Conservation (phyloP, 1,139 yeast genomes). For the Candida buenavistaensis region DNA sequence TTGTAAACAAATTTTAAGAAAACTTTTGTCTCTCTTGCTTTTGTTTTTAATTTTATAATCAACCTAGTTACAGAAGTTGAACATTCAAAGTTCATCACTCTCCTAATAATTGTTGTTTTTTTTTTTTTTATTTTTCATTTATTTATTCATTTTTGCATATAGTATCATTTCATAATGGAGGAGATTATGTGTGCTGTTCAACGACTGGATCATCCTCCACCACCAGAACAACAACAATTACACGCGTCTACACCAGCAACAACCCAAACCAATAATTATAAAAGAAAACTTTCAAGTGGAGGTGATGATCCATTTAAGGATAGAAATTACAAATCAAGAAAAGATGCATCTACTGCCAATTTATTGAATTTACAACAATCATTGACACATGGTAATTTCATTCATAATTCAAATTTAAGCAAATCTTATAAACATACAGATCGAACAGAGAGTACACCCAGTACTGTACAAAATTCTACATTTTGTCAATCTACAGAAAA, state of each 20-base stretch:
- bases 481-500: constrained; percentile 1
- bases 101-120: too few species aligned
- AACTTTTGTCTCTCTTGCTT: too few species aligned
- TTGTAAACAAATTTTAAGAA: too few species aligned
- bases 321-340: constrained; percentile 10
- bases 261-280: constrained; percentile 3
- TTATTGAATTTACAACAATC: constrained; percentile 1
- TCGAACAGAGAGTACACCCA: not conserved
- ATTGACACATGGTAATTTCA: constrained; percentile 6
- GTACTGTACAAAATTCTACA: constrained; percentile 1
- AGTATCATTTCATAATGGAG: not conserved
- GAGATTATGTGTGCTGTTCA: constrained; percentile 1
- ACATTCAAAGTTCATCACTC: too few species aligned
- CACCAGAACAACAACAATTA: constrained; percentile 2
- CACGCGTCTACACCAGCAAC: constrained; percentile 7
- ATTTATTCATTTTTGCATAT: too few species aligned
- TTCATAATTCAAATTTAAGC: constrained; percentile 10
- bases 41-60: too few species aligned
- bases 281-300: constrained; percentile 19
- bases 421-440: constrained; percentile 7
- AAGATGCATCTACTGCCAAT: constrained; percentile 1
- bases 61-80: too few species aligned
- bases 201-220: constrained; percentile 5
- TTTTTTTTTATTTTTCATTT: too few species aligned
- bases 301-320: constrained; percentile 32